These are phyloP conservation scores for Lactifluus subvellereus DNA, from an alignment of 768 basidiomycete genomes.

Conservation along the genomic window DNA sequence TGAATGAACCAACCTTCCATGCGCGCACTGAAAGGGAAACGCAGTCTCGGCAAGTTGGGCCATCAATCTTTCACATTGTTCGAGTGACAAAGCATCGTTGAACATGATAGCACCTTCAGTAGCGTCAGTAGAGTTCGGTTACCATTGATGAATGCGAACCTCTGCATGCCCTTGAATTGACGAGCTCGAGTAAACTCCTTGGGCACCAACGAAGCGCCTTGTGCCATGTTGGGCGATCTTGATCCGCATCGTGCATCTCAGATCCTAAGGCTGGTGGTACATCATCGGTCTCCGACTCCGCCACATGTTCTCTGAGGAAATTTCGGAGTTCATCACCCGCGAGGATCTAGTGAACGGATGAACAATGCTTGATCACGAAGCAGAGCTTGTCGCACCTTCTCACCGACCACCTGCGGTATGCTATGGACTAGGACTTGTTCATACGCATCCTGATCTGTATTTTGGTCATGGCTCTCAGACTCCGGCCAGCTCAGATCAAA, in stretches of 20 bases:
- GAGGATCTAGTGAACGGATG: conserved; percentile 43
- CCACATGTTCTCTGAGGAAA: conserved; percentile 68
- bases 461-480: conserved; percentile 26
- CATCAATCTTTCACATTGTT: conserved; percentile 70
- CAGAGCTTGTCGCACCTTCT: conserved; percentile 45
- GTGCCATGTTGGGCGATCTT: conserved; percentile 45
- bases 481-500: conserved; percentile 43
- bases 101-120: conserved; percentile 91
- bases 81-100: conserved; percentile 66
- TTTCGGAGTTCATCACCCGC: conserved; percentile 67
- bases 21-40: conserved; percentile 95
- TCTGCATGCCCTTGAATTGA: conserved; percentile 95
- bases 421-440: conserved; percentile 57
- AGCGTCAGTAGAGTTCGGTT: background rate
- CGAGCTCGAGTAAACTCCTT: conserved; percentile 69
- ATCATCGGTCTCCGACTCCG: conserved; percentile 49
- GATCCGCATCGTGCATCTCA: background rate
- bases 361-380: background rate
- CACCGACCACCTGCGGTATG: conserved; percentile 65
- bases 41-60: conserved; percentile 59
- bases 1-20: conserved; percentile 59
- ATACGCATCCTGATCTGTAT: conserved; percentile 38
- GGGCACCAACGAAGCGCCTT: conserved; percentile 78
- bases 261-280: conserved; percentile 21
- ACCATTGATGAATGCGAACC: conserved; percentile 40